phyloP scores from a whole-genome alignment of 2,329 filamentous ascomycete genomes.

The Fusarium sp. region DNA sequence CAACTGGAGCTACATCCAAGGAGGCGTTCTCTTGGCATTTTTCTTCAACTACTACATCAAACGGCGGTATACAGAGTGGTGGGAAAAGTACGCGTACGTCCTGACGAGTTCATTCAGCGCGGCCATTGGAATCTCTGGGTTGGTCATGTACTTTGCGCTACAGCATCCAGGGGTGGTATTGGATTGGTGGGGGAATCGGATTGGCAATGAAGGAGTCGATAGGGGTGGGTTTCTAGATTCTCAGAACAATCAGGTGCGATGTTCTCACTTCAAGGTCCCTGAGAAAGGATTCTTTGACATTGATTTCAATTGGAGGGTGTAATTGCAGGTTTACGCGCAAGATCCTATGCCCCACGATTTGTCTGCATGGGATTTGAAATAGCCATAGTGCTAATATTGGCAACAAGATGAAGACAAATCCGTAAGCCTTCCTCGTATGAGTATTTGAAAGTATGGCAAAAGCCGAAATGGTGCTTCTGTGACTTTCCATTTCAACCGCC shows the following conservation, averaged over 20 bases:
- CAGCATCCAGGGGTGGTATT: constrained; percentile 32
- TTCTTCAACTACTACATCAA: constrained; percentile 46
- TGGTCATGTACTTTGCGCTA: constrained; percentile 44
- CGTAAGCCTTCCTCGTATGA: neutral
- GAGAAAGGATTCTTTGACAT: constrained; percentile 34
- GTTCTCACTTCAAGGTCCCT: constrained; percentile 37
- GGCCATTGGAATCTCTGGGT: constrained; percentile 43
- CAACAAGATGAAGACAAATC: neutral
- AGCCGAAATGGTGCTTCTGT: neutral
- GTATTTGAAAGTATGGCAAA: neutral
- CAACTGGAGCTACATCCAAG: constrained; percentile 45
- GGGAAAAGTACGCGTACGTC: constrained; percentile 47
- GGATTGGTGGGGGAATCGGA: constrained; percentile 42
- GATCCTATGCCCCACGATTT: neutral
- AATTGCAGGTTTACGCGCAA: neutral
- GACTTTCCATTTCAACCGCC: neutral
- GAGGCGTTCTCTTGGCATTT: constrained; percentile 33
- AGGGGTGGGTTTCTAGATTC: constrained; percentile 25
- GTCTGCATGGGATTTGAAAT: neutral
- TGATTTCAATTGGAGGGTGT: constrained; percentile 32
- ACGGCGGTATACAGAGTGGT: constrained; percentile 39
- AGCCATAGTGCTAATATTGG: neutral
- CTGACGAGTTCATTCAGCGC: constrained; percentile 43
- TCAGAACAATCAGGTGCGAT: constrained; percentile 21
- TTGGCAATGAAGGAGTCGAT: constrained; percentile 39